phyloP scores from a whole-genome alignment of 345 rosid species.

The Eucalyptus globulus region DNA sequence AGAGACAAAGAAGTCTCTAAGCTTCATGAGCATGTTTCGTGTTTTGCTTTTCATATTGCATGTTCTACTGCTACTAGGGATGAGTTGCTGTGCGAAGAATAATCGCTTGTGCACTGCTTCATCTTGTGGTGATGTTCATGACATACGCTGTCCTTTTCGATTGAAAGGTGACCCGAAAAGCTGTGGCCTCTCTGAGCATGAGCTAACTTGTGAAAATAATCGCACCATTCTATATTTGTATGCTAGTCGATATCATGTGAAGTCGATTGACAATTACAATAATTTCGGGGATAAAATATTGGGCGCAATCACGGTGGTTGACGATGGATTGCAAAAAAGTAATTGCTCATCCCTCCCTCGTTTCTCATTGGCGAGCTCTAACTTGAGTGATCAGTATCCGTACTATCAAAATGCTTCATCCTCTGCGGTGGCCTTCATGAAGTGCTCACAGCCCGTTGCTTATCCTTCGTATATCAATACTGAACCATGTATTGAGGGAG shows the following conservation, averaged over 20 bases:
- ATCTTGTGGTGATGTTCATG: fast-evolving
- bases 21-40: fast-evolving
- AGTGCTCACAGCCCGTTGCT: no score
- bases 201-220: background rate
- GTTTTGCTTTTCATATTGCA: background rate
- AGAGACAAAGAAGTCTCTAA: fast-evolving
- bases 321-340: background rate
- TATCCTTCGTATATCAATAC: no score
- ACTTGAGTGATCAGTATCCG: no score
- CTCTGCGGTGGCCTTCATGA: background rate
- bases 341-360: background rate
- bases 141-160: background rate
- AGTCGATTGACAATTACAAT: fast-evolving
- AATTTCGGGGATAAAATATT: no score
- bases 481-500: no score
- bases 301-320: background rate
- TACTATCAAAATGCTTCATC: no score
- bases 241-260: fast-evolving
- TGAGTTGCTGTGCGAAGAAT: fast-evolving
- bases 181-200: fast-evolving
- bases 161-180: fast-evolving
- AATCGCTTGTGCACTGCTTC: fast-evolving
- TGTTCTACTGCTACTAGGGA: fast-evolving
- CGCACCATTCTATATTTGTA: fast-evolving
- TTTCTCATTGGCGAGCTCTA: fast-evolving